Base-by-base conservation (phyloP, 2,329 filamentous ascomycete species). In the Trichoderma hamatum region DNA sequence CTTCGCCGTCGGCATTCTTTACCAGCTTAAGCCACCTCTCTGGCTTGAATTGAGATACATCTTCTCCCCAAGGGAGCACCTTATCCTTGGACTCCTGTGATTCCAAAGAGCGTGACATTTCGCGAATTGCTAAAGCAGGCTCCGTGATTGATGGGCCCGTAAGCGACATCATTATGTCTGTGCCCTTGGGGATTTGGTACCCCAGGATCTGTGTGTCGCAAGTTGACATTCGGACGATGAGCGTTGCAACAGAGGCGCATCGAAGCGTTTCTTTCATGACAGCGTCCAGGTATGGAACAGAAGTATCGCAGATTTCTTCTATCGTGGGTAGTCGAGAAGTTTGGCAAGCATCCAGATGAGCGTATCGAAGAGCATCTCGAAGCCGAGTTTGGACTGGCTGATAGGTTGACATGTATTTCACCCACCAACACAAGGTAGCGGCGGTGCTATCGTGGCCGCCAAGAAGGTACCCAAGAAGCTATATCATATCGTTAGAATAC, bases 221-320 rank as follows among this genome's bases (percentile, higher is more conserved):
- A 26, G 72, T 72, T 0, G 79, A 71, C 4, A 72, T 73, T 9
- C 80, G 76, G 7, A 75, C 72, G 1, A 80, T 73, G 3, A 79
- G 70, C 1, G 76, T 73, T 5, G 74, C 73, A 2, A 78, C 75
- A 14, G 75, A 73, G 5, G 74, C 73, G n/a, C 71, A 74, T 1
- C 81, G 77, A 2, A 81, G 70, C 0, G 76, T 74, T 70, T 83
- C 80, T 68, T 80, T 78, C 36, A 82, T 71, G 7, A 78, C 74
- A 10, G 80, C 80, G 24, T 82, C 80, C 13, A 82, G 73, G 70
- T 79, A 81, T 1, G 78, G 77, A 1, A 80, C 69, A 3, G 74
- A 71, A 1, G 72, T 65, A 2, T 56, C 56, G 0, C 72, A 71
- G 16, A 82, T 75, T 70, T 81, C 80, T 1, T 71, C 51, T 30